Conservation (phyloP, 1,284 basidiomycete species). For the Coriolopsis trogii region DNA sequence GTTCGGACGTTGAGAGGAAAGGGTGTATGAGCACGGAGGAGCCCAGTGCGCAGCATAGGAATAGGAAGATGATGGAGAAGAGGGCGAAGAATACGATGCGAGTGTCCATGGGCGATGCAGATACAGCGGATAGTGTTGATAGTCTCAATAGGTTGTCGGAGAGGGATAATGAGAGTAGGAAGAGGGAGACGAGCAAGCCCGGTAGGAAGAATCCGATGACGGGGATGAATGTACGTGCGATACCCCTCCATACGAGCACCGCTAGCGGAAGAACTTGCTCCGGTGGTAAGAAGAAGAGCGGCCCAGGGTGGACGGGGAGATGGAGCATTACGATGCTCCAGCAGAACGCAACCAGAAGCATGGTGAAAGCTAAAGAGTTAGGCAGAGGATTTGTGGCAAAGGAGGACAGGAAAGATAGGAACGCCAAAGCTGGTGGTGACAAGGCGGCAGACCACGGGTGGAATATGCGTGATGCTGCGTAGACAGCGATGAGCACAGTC, state of each 20-base stretch:
- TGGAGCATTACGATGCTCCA: constrained; percentile 48
- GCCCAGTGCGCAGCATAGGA: constrained; percentile 37
- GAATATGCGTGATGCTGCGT: constrained; percentile 30
- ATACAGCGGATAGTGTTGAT: not conserved
- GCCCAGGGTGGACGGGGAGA: constrained; percentile 44
- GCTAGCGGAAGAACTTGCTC: constrained; percentile 46
- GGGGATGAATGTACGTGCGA: constrained; percentile 42
- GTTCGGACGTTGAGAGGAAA: constrained; percentile 9
- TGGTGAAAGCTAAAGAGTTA: constrained; percentile 39
- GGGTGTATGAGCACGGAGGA: constrained; percentile 27
- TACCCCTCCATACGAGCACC: constrained; percentile 41
- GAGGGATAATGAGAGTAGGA: constrained; percentile 47
- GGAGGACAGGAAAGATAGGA: constrained; percentile 36
- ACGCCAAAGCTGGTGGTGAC: constrained; percentile 35
- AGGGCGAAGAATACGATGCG: constrained; percentile 45
- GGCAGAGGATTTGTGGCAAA: constrained; percentile 42
- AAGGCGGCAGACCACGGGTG: constrained; percentile 27
- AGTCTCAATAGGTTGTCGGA: constrained; percentile 35
- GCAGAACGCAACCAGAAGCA: constrained; percentile 43
- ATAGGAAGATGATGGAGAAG: constrained; percentile 38
- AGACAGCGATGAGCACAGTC: constrained; percentile 41
- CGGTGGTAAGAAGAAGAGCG: constrained; percentile 43
- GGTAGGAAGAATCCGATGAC: constrained; percentile 51
- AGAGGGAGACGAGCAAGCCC: constrained; percentile 42
- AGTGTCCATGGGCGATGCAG: constrained; percentile 47